A percentile compares a stretch with the other conserved stretches of the same genome.
phyloP scores from a whole-genome alignment of 306 rosid genomes.

The Fragaria ananassa region DNA sequence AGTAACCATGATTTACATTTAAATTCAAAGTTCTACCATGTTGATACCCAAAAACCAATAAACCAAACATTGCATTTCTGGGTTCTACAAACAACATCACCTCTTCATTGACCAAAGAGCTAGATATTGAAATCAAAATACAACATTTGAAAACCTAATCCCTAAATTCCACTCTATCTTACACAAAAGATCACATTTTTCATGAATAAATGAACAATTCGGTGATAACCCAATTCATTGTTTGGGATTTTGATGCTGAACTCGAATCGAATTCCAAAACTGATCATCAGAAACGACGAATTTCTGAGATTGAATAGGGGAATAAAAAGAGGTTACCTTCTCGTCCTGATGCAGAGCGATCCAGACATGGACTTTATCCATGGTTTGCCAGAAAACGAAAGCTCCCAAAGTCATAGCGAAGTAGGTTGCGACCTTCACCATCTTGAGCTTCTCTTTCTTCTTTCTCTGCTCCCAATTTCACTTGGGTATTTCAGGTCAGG shows the following conservation, averaged over 20 bases:
- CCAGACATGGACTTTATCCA: constrained; percentile 95
- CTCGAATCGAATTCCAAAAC: background rate
- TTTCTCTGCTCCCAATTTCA: background rate
- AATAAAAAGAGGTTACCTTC: constrained; percentile 45
- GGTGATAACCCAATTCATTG: background rate
- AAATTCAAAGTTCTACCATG: background rate
- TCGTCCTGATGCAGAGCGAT: constrained; percentile 98
- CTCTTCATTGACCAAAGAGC: background rate
- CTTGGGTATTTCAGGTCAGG: background rate
- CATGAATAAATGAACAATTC: background rate
- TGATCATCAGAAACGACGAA: background rate
- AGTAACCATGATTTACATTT: too few species aligned
- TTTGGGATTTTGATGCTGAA: background rate
- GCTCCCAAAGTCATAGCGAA: constrained; percentile 93
- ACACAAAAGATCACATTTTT: background rate
- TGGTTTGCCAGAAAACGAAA: constrained; percentile 86
- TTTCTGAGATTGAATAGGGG: background rate
- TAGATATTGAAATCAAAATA: background rate
- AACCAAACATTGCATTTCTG: constrained; percentile 2
- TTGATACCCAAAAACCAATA: background rate
- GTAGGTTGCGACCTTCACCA: constrained; percentile 82
- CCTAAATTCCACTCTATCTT: background rate
- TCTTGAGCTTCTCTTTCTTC: constrained; percentile 27
- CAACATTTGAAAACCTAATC: background rate
- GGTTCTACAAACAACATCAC: background rate